phyloP scores from a whole-genome alignment of 2,329 filamentous ascomycete genomes.

The Stagonosporopsis cucurbitacearum region DNA sequence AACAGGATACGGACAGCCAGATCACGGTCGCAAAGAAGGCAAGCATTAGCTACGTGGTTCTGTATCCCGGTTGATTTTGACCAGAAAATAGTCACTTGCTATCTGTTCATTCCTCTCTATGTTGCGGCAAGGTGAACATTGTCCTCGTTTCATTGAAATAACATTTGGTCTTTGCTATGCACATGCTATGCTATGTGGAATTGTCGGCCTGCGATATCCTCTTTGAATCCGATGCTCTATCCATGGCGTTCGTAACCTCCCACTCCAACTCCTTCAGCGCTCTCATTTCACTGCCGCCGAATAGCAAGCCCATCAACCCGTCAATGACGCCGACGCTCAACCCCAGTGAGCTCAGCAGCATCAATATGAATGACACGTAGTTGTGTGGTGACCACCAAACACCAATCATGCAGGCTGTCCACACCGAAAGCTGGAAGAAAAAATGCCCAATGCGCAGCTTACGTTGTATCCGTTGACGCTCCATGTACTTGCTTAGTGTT shows the following conservation, averaged over 20 bases:
- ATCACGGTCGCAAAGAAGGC: background rate
- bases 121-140: background rate
- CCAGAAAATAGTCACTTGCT: background rate
- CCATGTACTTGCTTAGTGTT: constrained; percentile 71
- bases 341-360: constrained; percentile 78
- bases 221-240: constrained; percentile 30
- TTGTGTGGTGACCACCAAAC: constrained; percentile 85
- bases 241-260: constrained; percentile 67
- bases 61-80: background rate
- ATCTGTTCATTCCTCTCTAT: background rate
- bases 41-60: background rate
- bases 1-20: background rate
- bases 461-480: constrained; percentile 75
- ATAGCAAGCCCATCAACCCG: constrained; percentile 84
- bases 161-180: background rate
- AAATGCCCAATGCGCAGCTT: constrained; percentile 78
- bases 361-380: constrained; percentile 79
- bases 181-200: background rate
- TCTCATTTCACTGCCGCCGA: constrained; percentile 82
- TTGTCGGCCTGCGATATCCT: background rate
- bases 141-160: background rate
- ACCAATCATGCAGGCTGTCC: constrained; percentile 76
- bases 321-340: constrained; percentile 80
- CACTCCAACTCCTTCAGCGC: constrained; percentile 90
- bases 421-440: constrained; percentile 67